Evolutionary conservation across 352 stramenopile genomes (phyloP).

Genomic region (Phytophthora fragariae): DNA sequence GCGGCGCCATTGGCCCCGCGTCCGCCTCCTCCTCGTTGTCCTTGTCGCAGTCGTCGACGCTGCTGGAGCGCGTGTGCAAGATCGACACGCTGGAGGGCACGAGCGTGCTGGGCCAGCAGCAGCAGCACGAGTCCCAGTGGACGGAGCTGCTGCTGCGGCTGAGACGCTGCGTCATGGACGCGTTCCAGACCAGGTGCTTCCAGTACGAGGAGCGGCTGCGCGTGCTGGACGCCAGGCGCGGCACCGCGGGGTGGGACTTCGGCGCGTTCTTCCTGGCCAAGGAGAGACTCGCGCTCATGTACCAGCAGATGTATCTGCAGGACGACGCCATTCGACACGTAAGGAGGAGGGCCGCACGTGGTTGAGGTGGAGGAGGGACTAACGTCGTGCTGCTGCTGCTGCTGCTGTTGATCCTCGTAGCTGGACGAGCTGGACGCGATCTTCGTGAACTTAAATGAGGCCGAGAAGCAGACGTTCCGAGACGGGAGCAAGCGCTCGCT

Average conservation of each 20-base stretch:
- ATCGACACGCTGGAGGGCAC: conserved; percentile 81
- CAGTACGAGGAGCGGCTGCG: conserved; percentile 83
- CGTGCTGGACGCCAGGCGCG: conserved; percentile 67
- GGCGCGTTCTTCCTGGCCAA: conserved; percentile 83
- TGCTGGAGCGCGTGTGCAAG: conserved; percentile 80
- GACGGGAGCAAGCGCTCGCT: conserved; percentile 34
- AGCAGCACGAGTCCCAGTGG: conserved; percentile 85
- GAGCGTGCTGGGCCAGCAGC: conserved; percentile 75
- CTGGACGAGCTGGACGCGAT: conserved; percentile 86
- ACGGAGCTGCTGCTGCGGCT: conserved; percentile 75
- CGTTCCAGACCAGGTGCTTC: conserved; percentile 80
- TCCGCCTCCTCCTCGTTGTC: conserved; percentile 9
- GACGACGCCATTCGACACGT: conserved; percentile 87
- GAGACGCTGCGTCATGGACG: conserved; percentile 82
- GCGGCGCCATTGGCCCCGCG: conserved; percentile 21
- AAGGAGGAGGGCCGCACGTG: conserved; percentile 16
- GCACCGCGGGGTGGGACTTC: conserved; percentile 71
- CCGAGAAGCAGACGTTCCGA: conserved; percentile 38
- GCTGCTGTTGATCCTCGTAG: conserved; percentile 31
- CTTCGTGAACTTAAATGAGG: conserved; percentile 54
- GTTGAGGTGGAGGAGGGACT: not conserved
- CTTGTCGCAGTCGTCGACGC: not conserved
- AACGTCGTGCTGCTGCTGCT: not conserved
- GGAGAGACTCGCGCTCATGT: conserved; percentile 82
- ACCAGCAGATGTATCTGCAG: conserved; percentile 84